Evolutionary conservation across 495 filamentous ascomycete genomes (phyloP).

Genomic region (Penicillium egyptiacum): DNA sequence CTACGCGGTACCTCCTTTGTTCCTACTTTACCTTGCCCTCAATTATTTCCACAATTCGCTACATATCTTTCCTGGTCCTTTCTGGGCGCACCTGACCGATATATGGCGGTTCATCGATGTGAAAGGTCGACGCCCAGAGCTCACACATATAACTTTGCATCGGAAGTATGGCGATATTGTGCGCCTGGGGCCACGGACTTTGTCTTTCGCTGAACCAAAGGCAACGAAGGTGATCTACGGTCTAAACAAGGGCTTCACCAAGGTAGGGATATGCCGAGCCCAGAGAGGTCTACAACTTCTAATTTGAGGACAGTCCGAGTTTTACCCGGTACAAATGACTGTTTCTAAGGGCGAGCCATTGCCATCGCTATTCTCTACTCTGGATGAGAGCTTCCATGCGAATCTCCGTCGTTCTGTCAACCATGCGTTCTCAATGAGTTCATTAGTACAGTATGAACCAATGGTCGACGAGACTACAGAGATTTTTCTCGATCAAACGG

Average conservation of each 20-base stretch:
- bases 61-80: conserved; percentile 65
- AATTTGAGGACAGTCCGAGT: conserved; percentile 54
- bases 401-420: conserved; percentile 68
- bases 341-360: conserved; percentile 63
- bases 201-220: conserved; percentile 66
- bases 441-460: conserved; percentile 71
- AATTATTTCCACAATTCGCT: conserved; percentile 27
- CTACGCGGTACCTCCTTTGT: background rate
- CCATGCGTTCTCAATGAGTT: conserved; percentile 70
- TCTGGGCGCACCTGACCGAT: conserved; percentile 65
- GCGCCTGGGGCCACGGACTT: conserved; percentile 63
- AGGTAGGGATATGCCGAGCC: conserved; percentile 48
- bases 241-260: conserved; percentile 77
- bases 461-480: conserved; percentile 48
- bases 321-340: conserved; percentile 68
- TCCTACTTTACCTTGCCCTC: background rate
- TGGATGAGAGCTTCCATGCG: conserved; percentile 71
- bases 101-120: conserved; percentile 71
- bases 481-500: conserved; percentile 51
- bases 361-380: conserved; percentile 75
- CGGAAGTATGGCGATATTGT: conserved; percentile 70
- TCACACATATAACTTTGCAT: conserved; percentile 66
- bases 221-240: conserved; percentile 76
- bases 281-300: conserved; percentile 1
- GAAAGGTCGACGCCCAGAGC: conserved; percentile 58